Evolutionary conservation across 2,329 filamentous ascomycete genomes (phyloP), one percentile per base, ranked within the genome.

Genomic region (Neofusicoccum umdonicola): DNA sequence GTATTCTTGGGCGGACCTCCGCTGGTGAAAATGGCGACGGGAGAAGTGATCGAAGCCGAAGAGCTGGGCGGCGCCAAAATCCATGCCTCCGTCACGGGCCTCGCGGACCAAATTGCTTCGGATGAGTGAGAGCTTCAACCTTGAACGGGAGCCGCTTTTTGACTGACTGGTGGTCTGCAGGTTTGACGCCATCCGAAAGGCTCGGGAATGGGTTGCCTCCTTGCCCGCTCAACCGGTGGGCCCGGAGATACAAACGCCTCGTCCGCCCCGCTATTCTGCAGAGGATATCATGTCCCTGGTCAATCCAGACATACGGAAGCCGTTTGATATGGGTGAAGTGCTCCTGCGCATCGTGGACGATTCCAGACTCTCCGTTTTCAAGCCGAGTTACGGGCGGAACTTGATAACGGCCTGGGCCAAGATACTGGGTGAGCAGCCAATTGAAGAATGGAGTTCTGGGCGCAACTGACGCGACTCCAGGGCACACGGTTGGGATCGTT

Each of bases 21-120:
- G 0, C 71, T 82, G 7, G 79, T 82, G 1, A 80, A 81, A 65
- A 81, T 81, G 80, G 80, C 80, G 0, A 82, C 79, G 0, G 79
- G 80, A 2, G 80, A 82, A 58, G 67, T 77, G 0, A 74, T 79
- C 19, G 77, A 70, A 1, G 77, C 80, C 0, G 80, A 82, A 63
- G 73, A 72, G 47, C 70, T 82, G 1, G 80, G 80, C 4, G 79
- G 80, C 13, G 80, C 79, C 3, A 71, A 74, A 17, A 74, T 80
- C 13, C 80, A 81, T 66, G 76, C 73, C 1, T 76, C 71, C 1
- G 65, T 75, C 0, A 81, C 79, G 4, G 80, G 80, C 0, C 70
- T 82, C 1, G 78, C 79, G 0, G 80, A 82, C 65, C 77, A 80
- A 57, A 73, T 82, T 44, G 80, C 80, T 4, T 39, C 67, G 1